phyloP scores from a whole-genome alignment of 2,329 filamentous ascomycete species.

The Emmonsia crescens region DNA sequence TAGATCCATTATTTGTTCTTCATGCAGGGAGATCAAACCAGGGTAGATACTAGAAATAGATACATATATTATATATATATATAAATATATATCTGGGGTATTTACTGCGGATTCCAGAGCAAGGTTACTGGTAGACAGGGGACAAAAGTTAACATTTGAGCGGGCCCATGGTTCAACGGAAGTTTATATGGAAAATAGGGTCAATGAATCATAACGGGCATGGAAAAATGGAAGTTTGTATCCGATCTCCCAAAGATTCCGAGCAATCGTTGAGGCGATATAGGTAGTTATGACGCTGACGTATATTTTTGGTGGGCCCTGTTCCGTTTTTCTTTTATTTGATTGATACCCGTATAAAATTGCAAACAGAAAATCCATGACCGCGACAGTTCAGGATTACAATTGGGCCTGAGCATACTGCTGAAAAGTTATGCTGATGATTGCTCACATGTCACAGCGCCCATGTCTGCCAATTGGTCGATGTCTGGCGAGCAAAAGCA shows the following conservation, averaged over 20 bases:
- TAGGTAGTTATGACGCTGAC: no score
- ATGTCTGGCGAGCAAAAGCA: constrained; percentile 1
- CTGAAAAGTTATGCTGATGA: neutral
- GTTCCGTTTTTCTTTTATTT: neutral
- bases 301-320: neutral
- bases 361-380: neutral
- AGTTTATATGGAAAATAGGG: neutral
- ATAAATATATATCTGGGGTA: neutral
- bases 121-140: neutral
- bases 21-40: neutral
- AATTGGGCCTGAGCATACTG: neutral
- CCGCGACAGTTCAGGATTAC: neutral
- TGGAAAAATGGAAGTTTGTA: neutral
- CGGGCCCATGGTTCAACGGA: neutral
- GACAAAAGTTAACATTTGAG: neutral
- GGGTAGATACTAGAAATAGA: no score
- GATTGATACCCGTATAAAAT: neutral
- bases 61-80: no score
- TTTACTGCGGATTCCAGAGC: no score
- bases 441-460: neutral
- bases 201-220: neutral
- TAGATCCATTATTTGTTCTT: neutral
- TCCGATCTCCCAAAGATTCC: no score
- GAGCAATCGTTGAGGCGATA: no score
- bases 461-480: neutral